Base-by-base conservation (phyloP, 345 rosid species). In the Eutrema heterophyllum region DNA sequence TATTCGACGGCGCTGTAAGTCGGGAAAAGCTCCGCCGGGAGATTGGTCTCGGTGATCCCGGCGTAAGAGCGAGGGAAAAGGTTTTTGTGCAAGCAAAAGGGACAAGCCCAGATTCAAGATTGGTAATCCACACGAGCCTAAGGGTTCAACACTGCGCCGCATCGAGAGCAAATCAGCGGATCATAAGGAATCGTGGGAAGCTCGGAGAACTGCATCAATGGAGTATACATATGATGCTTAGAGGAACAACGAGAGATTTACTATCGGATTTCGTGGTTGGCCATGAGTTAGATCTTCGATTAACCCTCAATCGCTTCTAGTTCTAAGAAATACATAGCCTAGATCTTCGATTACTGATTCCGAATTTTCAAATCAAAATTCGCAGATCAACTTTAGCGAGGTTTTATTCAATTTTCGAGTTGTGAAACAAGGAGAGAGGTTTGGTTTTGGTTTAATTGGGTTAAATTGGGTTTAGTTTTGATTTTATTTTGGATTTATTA, bases 231-330 rank as follows among this genome's bases (percentile, higher is more conserved):
- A 95, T 84, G 83, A 95, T 78, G 81, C 91, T 70, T 40, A 90
- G 80, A 1, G 99, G 99, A 75, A 95, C 78, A 9, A 85, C 63
- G 46, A 92, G 88, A 5, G 96, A 79, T 5, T 84, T 12, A n/a
- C 82, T 79, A 52, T 87, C 91, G 46, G 89, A 50, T 68, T 86
- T 87, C 4, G 87, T 81, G 0, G 94, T 81, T 0, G 98, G 97
- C 99, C 99, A 95, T 46, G 97, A 86, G 82, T 92, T 89, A 98
- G 98, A 70, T 98, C 98, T 92, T 2, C 99, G 85, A n/a, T 7
- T 92, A 84, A 10, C 98, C 96, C 18, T 95, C 99, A 81, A 89
- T 95, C 68, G 88, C 87, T 73, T 95, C 99, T 40, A 95, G 75
- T 39, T 95, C 99, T 36, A 79, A 43, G 78, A 95, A 95, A 86